Base-by-base conservation (phyloP, 176 grass and related monocot genomes). In the Areca catechu region DNA sequence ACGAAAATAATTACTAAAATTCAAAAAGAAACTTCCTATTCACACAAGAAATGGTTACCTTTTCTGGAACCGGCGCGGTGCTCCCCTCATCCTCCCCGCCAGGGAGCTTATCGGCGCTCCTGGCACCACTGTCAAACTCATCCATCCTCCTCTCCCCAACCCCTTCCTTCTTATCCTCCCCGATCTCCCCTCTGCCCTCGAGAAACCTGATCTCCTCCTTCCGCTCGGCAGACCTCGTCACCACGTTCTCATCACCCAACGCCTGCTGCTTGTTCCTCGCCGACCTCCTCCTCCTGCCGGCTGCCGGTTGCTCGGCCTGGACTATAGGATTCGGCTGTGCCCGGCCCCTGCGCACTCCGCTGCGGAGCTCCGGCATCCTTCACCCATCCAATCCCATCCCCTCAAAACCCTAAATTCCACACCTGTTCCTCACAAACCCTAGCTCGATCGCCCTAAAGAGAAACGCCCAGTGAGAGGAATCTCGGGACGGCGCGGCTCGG, bases 41-140 rank as follows among this genome's bases (percentile, higher is more conserved):
- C 34, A 43, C 29, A 22, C 7, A 16, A 5, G 15, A 69, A 61
- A 74, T 47, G 71, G 58, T 62, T 19, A 95, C 86, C 80, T 76
- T 95, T 70, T 95, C 80, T 2, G 86, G 91, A 24, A 95, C 78
- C 18, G 86, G 86, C 43, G 80, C 54, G 51, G 67, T 56, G 71
- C 54, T 74, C 53, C 70, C 82, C 16, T 89, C 82, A 61, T 89
- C 90, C 22, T 78, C 90, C 27, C 74, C 79, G 16, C 56, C 76
- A 22, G 30, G 73, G 0, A 19, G 63, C 61, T 83, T 86, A 15
- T 78, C 85, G 14, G 48, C 65, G 53, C 82, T 95, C 62, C 69
- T 78, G 25, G 20, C 79, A 60, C 50, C 79, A 59, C 77, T 84
- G 19, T 94, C 80, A 6, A 66, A 73, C 54, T 84, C 84, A 59